These are phyloP conservation scores for Thalassia testudinum DNA, from an alignment of 116 monocot species.

Conservation along the genomic window DNA sequence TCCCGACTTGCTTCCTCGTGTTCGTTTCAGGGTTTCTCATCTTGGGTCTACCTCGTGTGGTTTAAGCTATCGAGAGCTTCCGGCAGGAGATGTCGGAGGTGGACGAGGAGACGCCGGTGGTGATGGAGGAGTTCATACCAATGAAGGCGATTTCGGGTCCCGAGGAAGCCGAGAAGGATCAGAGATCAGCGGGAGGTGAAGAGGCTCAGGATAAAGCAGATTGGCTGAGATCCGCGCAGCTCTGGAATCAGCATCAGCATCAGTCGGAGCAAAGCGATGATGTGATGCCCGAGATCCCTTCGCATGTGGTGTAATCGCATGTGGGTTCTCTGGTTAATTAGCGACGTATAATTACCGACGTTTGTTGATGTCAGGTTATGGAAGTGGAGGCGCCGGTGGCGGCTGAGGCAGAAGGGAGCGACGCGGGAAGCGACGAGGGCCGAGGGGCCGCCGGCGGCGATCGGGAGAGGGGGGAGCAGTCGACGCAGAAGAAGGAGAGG, in stretches of 20 bases:
- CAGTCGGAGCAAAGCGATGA: too few species aligned
- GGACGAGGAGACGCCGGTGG: constrained; percentile 12
- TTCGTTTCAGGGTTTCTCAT: neutral
- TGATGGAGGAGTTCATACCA: constrained; percentile 72
- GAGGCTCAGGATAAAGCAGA: constrained; percentile 27
- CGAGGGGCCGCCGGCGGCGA: too few species aligned
- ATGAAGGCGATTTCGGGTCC: constrained; percentile 27
- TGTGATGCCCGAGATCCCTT: too few species aligned
- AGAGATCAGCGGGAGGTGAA: neutral
- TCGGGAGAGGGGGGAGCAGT: too few species aligned
- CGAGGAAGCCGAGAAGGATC: neutral
- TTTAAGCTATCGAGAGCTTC: constrained; percentile 48
- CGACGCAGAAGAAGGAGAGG: too few species aligned
- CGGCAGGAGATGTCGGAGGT: constrained; percentile 11
- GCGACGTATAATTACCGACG: too few species aligned
- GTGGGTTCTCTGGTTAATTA: too few species aligned
- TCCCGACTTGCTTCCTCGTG: neutral
- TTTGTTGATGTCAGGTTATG: too few species aligned
- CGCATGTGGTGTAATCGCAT: too few species aligned
- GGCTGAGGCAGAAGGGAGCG: too few species aligned
- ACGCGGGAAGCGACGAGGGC: too few species aligned
- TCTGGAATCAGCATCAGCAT: constrained; percentile 26
- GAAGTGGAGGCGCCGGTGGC: too few species aligned
- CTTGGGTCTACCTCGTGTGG: neutral
- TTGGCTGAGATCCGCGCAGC: constrained; percentile 66